A percentile compares a stretch with the other conserved stretches of the same genome.
phyloP scores from a whole-genome alignment of 768 basidiomycete species.

The Mycena galopus region DNA sequence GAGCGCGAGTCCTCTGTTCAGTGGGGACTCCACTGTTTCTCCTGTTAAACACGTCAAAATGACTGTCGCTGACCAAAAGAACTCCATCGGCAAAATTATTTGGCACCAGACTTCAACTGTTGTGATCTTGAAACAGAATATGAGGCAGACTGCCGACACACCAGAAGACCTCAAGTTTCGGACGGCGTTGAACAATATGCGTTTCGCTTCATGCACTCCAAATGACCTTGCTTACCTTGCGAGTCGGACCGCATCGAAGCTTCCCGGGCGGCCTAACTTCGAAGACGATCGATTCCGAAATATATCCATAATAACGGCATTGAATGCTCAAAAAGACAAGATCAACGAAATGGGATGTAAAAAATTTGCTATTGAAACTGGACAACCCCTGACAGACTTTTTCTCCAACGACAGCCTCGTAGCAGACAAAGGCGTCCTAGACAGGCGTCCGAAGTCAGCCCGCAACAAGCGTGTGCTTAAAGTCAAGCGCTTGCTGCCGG shows the following conservation, averaged over 20 bases:
- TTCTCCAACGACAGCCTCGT: not conserved
- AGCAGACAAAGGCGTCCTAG: not conserved
- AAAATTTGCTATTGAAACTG: not conserved
- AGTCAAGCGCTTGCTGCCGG: not conserved
- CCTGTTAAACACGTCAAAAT: too few relatives aligned
- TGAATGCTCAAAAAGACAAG: not conserved
- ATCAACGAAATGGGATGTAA: not conserved
- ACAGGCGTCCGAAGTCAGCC: not conserved
- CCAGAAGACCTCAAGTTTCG: not conserved
- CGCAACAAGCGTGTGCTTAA: too few relatives aligned
- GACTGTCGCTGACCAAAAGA: not conserved
- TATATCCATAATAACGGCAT: not conserved
- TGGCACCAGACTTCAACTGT: not conserved
- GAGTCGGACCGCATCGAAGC: not conserved
- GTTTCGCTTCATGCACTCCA: not conserved
- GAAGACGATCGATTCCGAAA: not conserved
- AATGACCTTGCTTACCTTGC: not conserved
- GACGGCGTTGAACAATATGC: not conserved
- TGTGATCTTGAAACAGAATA: not conserved
- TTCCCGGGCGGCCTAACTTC: not conserved
- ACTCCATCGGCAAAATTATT: not conserved
- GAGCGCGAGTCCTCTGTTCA: not conserved
- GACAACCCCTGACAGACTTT: not conserved
- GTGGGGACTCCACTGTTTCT: not conserved
- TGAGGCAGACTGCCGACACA: not conserved